Percentiles rank a stretch among this genome's conserved stretches.
phyloP scores from a whole-genome alignment of 768 basidiomycete genomes.

The Tulasnella sp. region DNA sequence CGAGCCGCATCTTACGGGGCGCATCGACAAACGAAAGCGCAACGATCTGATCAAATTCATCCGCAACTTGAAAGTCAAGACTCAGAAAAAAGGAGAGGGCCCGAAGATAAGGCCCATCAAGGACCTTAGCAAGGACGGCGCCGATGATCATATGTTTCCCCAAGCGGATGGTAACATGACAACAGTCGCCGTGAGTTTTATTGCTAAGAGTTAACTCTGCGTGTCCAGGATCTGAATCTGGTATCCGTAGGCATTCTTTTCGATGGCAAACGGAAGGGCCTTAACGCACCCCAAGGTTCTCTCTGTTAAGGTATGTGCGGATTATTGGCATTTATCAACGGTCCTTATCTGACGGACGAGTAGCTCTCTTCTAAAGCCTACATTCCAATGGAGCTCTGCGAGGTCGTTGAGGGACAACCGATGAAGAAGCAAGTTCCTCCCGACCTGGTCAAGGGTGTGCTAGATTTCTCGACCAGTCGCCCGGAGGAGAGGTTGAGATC shows the following conservation, averaged over 20 bases:
- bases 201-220: neutral
- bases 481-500: slow-evolving; percentile 47
- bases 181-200: slow-evolving; percentile 24
- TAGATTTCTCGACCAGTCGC: slow-evolving; percentile 56
- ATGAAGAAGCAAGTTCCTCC: slow-evolving; percentile 61
- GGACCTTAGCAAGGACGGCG: slow-evolving; percentile 44
- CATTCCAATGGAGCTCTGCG: slow-evolving; percentile 58
- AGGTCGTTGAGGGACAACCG: slow-evolving; percentile 53
- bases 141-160: slow-evolving; percentile 43
- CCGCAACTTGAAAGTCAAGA: slow-evolving; percentile 14
- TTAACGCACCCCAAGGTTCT: slow-evolving; percentile 52
- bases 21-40: neutral
- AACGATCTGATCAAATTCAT: slow-evolving; percentile 15
- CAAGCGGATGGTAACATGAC: slow-evolving; percentile 42
- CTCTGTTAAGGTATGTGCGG: slow-evolving; percentile 50
- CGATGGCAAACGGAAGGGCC: slow-evolving; percentile 16
- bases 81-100: neutral
- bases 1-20: slow-evolving; percentile 26
- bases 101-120: slow-evolving; percentile 47
- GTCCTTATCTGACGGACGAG: neutral
- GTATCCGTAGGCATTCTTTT: neutral
- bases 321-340: neutral
- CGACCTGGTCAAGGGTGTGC: slow-evolving; percentile 51
- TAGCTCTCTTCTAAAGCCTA: slow-evolving; percentile 31
- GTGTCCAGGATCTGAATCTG: neutral